Evolutionary conservation across 208 protist genomes (phyloP), one percentile per base, ranked within the genome.

Genomic region (Hexamita inflata): DNA sequence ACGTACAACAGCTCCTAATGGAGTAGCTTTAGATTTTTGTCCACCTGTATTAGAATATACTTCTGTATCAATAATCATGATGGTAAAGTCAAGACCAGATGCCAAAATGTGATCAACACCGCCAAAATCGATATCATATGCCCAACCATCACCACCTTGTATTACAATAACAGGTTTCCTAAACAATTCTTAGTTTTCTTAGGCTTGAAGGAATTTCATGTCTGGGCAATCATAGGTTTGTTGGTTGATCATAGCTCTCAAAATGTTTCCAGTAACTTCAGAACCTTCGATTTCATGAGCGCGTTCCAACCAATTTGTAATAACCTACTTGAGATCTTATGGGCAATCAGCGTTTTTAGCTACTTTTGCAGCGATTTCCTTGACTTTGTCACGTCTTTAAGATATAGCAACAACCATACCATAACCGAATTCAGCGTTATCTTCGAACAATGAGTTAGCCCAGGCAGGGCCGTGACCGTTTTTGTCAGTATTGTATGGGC

Each of bases 11-110:
- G 78, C 80, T 34, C 53, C 66, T 7, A 64, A 53, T 35, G 61
- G 78, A 32, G 84, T 86, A 24, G 84, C 41, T 61, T 86, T 87
- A 28, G 74, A 82, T 7, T 49, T 64, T 73, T 87, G 84, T n/a
- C 84, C 84, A 26, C 84, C 84, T 35, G 84, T 87, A 58, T 87
- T 87, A 15, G 84, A 80, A 65, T 87, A 87, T 26, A 85, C 81
- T 61, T 87, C 80, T 19, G 78, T 87, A 45, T 87, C 84, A 24
- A 86, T 29, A 35, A 87, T 66, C 0, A 87, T 34, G 61, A 81
- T 76, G 19, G 45, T 79, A n/a, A 74, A 26, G 59, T 74, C 61
- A 15, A 53, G 35, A 61, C 75, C 75, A 39, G 74, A 79, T 29
- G 75, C 35, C 0, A 87, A 15, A 13, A 87, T 45, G 30, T 87